Evolutionary conservation across 2,329 filamentous ascomycete species (phyloP).

Genomic region (Aureobasidium sp.): DNA sequence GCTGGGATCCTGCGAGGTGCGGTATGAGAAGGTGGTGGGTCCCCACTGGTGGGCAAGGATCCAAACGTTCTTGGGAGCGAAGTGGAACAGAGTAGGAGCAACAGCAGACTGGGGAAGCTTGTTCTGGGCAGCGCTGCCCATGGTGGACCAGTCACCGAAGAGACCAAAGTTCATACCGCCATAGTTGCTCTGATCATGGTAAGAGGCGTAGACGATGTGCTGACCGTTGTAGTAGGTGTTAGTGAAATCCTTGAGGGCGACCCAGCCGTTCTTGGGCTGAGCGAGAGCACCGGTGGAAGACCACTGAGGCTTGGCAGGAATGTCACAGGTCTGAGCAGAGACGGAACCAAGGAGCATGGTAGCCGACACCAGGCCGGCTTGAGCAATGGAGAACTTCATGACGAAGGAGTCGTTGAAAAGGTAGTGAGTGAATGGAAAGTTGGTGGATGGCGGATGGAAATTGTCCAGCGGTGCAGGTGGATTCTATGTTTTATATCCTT

Average conservation of each 20-base stretch:
- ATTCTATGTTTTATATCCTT: neutral
- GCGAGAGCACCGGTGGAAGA: constrained; percentile 47
- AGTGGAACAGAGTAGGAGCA: constrained; percentile 58
- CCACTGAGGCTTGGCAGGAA: constrained; percentile 52
- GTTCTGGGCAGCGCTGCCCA: constrained; percentile 48
- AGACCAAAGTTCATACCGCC: constrained; percentile 54
- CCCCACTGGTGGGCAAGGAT: constrained; percentile 63
- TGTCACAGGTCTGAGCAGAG: constrained; percentile 34
- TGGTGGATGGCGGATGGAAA: neutral
- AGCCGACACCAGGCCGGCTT: constrained; percentile 13
- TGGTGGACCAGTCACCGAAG: constrained; percentile 48
- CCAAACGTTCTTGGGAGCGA: constrained; percentile 55
- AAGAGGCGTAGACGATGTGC: constrained; percentile 55
- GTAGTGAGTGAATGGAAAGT: constrained; percentile 7
- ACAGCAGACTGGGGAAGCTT: constrained; percentile 43
- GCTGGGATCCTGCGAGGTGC: constrained; percentile 52
- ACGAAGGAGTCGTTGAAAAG: constrained; percentile 1
- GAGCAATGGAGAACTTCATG: constrained; percentile 16
- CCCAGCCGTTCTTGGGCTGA: constrained; percentile 48
- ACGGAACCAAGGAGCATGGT: constrained; percentile 15
- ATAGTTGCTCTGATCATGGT: constrained; percentile 41
- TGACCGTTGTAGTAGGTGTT: constrained; percentile 48
- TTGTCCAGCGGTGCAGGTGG: neutral
- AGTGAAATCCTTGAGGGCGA: constrained; percentile 58
- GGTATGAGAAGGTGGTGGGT: constrained; percentile 52